Percentiles rank a stretch among this genome's conserved stretches.
These are phyloP conservation scores for Fusarium pilosicola DNA, from an alignment of 2,329 filamentous ascomycete genomes.

Conservation along the genomic window DNA sequence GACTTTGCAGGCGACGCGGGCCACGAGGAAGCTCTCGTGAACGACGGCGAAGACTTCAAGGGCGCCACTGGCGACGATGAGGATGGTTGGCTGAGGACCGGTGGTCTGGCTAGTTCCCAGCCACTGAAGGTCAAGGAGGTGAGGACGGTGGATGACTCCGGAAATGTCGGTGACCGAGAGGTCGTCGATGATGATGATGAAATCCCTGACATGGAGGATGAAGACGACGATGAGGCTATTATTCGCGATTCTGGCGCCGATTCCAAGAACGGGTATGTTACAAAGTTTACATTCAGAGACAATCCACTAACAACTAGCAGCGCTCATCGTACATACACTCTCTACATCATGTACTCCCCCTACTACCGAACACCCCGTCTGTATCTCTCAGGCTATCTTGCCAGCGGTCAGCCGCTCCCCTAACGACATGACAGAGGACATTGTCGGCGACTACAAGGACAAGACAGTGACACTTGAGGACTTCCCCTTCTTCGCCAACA, in stretches of 20 bases:
- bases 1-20: constrained; percentile 91
- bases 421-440: constrained; percentile 93
- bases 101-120: constrained; percentile 78
- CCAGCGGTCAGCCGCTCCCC: constrained; percentile 84
- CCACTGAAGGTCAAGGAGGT: constrained; percentile 83
- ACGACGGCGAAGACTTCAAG: constrained; percentile 76
- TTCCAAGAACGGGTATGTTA: constrained; percentile 57
- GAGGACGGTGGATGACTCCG: constrained; percentile 87
- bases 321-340: constrained; percentile 89
- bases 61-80: constrained; percentile 67
- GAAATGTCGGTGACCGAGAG: constrained; percentile 81
- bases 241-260: constrained; percentile 76
- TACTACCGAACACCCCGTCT: constrained; percentile 97
- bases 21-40: constrained; percentile 85
- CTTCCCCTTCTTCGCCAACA: constrained; percentile 92
- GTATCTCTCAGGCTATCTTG: constrained; percentile 90
- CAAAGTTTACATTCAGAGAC: not conserved
- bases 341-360: constrained; percentile 97
- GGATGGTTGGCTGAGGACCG: constrained; percentile 92
- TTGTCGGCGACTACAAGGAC: constrained; percentile 95
- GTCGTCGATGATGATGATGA: constrained; percentile 79
- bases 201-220: constrained; percentile 98
- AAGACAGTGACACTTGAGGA: constrained; percentile 99
- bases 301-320: constrained; percentile 56
- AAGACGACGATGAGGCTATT: constrained; percentile 96